A percentile compares a stretch with the other conserved stretches of the same genome.
phyloP scores from a whole-genome alignment of 495 filamentous ascomycete species.

The Hypoxylon intermedium region DNA sequence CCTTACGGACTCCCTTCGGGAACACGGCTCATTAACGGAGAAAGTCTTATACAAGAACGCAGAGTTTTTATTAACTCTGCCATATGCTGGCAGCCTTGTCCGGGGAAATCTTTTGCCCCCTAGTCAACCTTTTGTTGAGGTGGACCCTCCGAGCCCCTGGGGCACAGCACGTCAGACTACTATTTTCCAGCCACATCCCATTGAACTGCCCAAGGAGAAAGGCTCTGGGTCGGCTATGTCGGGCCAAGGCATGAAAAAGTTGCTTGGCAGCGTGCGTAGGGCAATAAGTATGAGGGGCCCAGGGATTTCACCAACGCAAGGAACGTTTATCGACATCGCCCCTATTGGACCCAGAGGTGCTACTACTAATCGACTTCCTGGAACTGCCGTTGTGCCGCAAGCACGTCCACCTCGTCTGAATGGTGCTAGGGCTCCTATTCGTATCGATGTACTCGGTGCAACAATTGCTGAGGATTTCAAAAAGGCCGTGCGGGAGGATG shows the following conservation, averaged over 20 bases:
- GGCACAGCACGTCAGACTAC: slow-evolving; percentile 51
- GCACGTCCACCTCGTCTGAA: slow-evolving; percentile 52
- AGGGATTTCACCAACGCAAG: slow-evolving; percentile 56
- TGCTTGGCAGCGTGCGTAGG: slow-evolving; percentile 86
- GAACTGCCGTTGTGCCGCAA: slow-evolving; percentile 63
- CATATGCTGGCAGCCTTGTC: slow-evolving; percentile 82
- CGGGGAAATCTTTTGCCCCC: slow-evolving; percentile 82
- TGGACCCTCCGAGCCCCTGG: slow-evolving; percentile 67
- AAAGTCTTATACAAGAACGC: slow-evolving; percentile 57
- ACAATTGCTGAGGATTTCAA: slow-evolving; percentile 77
- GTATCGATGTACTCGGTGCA: slow-evolving; percentile 81
- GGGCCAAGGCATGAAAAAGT: slow-evolving; percentile 75
- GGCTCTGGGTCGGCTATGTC: slow-evolving; percentile 59
- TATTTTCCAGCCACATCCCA: slow-evolving; percentile 53
- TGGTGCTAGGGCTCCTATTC: slow-evolving; percentile 52
- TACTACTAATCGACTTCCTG: slow-evolving; percentile 59
- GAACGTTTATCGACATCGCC: slow-evolving; percentile 56
- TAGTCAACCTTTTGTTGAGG: slow-evolving; percentile 75
- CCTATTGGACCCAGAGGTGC: slow-evolving; percentile 59
- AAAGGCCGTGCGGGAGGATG: slow-evolving; percentile 66
- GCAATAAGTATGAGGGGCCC: slow-evolving; percentile 75
- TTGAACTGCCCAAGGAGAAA: slow-evolving; percentile 48
- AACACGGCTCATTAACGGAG: slow-evolving; percentile 64
- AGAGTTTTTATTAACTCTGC: slow-evolving; percentile 66
- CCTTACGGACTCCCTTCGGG: slow-evolving; percentile 85